Percentiles rank a stretch among this genome's conserved stretches.
phyloP scores from a whole-genome alignment of 306 rosid species.

The Macrotyloma uniflorum region DNA sequence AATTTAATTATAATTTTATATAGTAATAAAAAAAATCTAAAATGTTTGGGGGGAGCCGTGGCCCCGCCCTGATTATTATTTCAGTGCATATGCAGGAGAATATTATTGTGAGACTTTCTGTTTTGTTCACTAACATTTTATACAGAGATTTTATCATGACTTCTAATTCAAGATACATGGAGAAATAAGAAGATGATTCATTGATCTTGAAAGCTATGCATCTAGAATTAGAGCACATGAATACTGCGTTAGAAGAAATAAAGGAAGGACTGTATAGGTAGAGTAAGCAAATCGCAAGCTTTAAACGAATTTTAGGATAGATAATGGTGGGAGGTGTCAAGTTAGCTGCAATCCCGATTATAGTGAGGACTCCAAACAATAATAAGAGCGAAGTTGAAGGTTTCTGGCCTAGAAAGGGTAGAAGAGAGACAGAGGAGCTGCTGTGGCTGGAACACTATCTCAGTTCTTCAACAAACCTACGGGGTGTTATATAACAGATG shows the following conservation, averaged over 20 bases:
- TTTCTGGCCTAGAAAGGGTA: neutral
- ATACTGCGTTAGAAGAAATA: neutral
- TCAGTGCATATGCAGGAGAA: neutral
- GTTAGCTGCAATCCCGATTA: neutral
- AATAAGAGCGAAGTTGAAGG: neutral
- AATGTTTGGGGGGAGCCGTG: too few relatives aligned
- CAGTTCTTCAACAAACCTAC: constrained; percentile 18
- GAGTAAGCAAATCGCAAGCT: neutral
- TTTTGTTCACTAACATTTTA: constrained; percentile 9
- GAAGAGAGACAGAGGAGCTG: constrained; percentile 8
- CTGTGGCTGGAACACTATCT: constrained; percentile 16
- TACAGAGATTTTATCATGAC: neutral
- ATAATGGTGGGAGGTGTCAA: neutral
- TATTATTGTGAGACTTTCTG: neutral
- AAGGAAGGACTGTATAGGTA: neutral
- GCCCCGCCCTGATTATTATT: too few relatives aligned
- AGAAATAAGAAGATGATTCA: neutral
- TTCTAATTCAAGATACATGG: neutral
- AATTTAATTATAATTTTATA: too few relatives aligned
- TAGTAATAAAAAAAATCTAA: too few relatives aligned
- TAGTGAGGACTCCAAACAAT: neutral
- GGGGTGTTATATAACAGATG: neutral
- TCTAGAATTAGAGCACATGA: neutral
- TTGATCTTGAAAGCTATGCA: neutral
- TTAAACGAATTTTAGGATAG: neutral